Evolutionary conservation across 2,329 filamentous ascomycete species (phyloP).

Genomic region (Aureobasidium musti): DNA sequence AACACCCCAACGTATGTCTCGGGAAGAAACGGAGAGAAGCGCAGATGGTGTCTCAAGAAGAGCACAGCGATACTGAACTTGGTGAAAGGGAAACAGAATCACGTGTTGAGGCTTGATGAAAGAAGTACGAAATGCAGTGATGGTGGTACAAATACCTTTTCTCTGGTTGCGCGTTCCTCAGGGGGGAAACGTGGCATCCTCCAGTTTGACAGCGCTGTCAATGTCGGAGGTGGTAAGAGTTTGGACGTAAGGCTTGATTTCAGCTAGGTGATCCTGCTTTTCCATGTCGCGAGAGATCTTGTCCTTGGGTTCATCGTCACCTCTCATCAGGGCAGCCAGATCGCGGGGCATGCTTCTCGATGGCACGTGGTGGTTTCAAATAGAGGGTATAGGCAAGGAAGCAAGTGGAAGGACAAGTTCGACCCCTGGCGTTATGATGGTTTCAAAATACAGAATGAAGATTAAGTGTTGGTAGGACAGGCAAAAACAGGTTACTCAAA

Average conservation of each 20-base stretch:
- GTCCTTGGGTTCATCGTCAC: conserved; percentile 33
- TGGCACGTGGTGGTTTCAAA: not conserved
- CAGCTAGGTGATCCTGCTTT: conserved; percentile 52
- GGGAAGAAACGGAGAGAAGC: not conserved
- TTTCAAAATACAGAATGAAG: conserved; percentile 2
- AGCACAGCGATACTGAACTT: not conserved
- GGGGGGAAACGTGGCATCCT: conserved; percentile 60
- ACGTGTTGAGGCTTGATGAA: conserved; percentile 26
- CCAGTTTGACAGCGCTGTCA: conserved; percentile 61
- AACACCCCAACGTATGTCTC: not conserved
- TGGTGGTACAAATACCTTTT: conserved; percentile 55
- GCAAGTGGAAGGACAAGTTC: not conserved
- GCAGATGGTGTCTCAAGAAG: not conserved
- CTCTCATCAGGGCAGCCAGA: conserved; percentile 45
- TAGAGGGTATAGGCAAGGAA: not conserved
- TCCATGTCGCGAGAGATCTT: conserved; percentile 34
- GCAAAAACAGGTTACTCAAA: conserved; percentile 6
- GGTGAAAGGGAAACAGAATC: not conserved
- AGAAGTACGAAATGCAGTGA: conserved; percentile 21
- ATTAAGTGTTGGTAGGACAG: conserved; percentile 3
- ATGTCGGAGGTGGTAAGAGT: conserved; percentile 68
- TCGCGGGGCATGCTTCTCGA: conserved; percentile 46
- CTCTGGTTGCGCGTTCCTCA: conserved; percentile 57
- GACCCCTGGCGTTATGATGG: conserved; percentile 14
- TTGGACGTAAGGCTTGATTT: conserved; percentile 72